Evolutionary conservation across 2,329 filamentous ascomycete genomes (phyloP).

Genomic region (Madurella mycetomatis): DNA sequence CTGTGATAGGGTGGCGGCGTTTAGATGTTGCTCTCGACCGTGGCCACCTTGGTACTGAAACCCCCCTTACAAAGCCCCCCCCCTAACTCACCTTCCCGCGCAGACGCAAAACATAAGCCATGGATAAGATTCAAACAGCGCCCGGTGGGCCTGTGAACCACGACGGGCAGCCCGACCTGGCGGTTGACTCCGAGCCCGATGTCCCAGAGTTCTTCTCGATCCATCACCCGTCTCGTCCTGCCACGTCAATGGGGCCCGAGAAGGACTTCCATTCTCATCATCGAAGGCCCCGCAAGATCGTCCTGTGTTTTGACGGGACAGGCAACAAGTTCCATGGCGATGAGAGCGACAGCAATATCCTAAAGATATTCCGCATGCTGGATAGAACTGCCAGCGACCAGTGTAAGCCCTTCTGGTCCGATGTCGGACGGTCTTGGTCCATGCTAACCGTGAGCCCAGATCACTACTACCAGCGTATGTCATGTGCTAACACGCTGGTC

Average conservation of each 20-base stretch:
- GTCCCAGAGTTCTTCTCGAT: conserved; percentile 20
- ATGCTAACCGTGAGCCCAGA: conserved; percentile 28
- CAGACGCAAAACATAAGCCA: conserved; percentile 3
- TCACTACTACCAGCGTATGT: conserved; percentile 59
- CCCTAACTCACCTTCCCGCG: neutral
- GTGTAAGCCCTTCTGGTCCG: conserved; percentile 34
- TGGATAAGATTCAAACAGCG: conserved; percentile 24
- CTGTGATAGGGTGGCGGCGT: neutral
- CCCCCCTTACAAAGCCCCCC: neutral
- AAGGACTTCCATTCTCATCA: conserved; percentile 1
- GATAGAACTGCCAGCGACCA: conserved; percentile 60
- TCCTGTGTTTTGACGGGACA: conserved; percentile 60
- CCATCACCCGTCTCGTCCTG: conserved; percentile 17
- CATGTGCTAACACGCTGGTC: neutral
- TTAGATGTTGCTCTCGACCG: no score
- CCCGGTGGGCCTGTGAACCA: conserved; percentile 7
- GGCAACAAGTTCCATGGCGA: conserved; percentile 61
- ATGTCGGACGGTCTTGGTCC: neutral
- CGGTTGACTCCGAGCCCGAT: conserved; percentile 4
- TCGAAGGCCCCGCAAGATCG: conserved; percentile 41
- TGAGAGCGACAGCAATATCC: conserved; percentile 60
- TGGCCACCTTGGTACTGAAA: neutral
- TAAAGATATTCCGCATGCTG: conserved; percentile 68
- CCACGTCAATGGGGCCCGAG: conserved; percentile 14
- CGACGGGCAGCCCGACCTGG: neutral